A percentile compares a stretch with the other conserved stretches of the same genome.
Conservation (phyloP, 169 alveolate species). For the Plasmodium inui region DNA sequence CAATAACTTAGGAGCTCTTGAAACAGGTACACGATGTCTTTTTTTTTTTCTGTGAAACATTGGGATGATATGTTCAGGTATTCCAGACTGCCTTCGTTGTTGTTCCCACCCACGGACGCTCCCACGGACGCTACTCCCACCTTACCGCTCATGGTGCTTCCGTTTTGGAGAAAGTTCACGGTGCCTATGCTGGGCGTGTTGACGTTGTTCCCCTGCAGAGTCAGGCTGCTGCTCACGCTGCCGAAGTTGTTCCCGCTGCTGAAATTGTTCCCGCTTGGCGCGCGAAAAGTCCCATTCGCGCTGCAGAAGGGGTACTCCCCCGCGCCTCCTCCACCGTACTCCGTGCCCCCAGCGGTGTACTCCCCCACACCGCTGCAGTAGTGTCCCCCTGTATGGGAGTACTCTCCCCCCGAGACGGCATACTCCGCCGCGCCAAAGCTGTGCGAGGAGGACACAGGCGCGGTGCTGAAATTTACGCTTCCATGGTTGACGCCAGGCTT, state of each 20-base stretch:
- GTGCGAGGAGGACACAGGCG: neutral
- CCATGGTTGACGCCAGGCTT: neutral
- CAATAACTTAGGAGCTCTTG: conserved; percentile 69
- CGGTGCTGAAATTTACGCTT: neutral
- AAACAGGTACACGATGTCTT: conserved; percentile 56
- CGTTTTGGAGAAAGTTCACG: conserved; percentile 10
- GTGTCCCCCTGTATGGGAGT: neutral
- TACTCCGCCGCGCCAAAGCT: neutral
- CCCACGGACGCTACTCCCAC: neutral
- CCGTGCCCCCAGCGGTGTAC: neutral
- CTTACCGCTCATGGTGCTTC: neutral
- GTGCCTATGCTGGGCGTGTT: conserved; percentile 2
- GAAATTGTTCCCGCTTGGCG: neutral
- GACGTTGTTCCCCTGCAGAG: neutral
- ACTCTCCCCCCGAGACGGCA: neutral
- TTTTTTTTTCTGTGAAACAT: conserved; percentile 23
- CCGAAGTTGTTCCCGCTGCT: neutral
- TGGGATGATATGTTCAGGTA: conserved; percentile 16
- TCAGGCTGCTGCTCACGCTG: conserved; percentile 8
- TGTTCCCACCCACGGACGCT: neutral
- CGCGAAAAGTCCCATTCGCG: neutral
- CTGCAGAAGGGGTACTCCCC: neutral
- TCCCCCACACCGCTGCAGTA: neutral
- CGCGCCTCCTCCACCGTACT: neutral
- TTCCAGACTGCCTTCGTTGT: conserved; percentile 12